Percentiles rank a stretch among this genome's conserved stretches.
Evolutionary conservation across 176 grass and related monocot genomes (phyloP).

Genomic region (Poa pratensis): DNA sequence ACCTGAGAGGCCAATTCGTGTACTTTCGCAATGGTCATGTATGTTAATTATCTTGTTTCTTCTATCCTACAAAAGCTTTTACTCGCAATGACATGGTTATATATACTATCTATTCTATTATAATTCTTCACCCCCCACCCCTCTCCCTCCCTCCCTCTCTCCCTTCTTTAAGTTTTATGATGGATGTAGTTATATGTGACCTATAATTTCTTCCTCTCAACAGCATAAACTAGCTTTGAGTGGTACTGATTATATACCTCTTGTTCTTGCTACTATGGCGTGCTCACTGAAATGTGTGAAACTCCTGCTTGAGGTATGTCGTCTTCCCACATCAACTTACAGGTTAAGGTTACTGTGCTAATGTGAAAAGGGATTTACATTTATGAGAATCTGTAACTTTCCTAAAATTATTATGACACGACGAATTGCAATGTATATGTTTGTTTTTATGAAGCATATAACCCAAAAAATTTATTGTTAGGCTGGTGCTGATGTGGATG

Average conservation of each 20-base stretch:
- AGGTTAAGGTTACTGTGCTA: not conserved
- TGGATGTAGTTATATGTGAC: not conserved
- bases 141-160: too few species aligned
- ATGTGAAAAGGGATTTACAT: slow-evolving; percentile 13
- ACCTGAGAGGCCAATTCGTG: not conserved
- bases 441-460: slow-evolving; percentile 10
- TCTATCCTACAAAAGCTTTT: not conserved
- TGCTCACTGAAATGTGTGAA: slow-evolving; percentile 27
- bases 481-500: slow-evolving; percentile 48
- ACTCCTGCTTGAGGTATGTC: slow-evolving; percentile 25
- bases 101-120: too few species aligned
- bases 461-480: slow-evolving; percentile 7
- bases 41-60: not conserved
- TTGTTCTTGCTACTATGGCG: not conserved
- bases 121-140: too few species aligned
- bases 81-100: not conserved
- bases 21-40: not conserved
- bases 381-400: not conserved
- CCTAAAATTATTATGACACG: not conserved
- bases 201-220: not conserved
- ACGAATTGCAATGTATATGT: slow-evolving; percentile 14
- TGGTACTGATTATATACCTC: slow-evolving; percentile 19
- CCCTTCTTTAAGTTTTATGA: not conserved
- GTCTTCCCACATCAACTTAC: slow-evolving; percentile 19
- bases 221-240: slow-evolving; percentile 20